Evolutionary conservation across 2,329 filamentous ascomycete genomes (phyloP), one percentile per base, ranked within the genome.

Genomic region (Pseudogymnoascus sp.): DNA sequence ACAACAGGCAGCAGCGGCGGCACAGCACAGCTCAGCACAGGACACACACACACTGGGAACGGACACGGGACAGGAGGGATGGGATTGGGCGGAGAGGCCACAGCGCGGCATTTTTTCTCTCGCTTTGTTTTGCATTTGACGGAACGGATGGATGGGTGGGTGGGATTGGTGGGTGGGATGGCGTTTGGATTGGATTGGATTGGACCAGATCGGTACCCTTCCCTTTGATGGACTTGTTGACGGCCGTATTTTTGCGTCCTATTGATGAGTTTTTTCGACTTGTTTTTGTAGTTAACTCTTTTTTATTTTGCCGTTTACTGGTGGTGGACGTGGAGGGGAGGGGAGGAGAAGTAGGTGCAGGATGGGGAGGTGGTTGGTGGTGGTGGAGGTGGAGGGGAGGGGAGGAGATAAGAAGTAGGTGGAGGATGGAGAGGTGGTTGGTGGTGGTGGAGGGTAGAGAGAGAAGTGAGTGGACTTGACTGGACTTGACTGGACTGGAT

Each of bases 191-290:
- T 45, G 41, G 19, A 25, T 57, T 57, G 48, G 48, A 57, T 57
- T 57, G 48, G 48, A 57, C 48, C 48, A 57, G 48, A 57, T 57
- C 13, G 48, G 48, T 57, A 31, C 25, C 45, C 23, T 57, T 57
- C 48, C 48, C n/a, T 57, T 57, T 57, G 48, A 57, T 57, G 25
- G 34, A 57, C 25, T 57, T 34, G 31, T 57, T 57, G 14, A 45
- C 48, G 48, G 48, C 48, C 48, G 48, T 57, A 25, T 57, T 57
- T 31, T 57, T 34, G 48, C 48, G 48, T 57, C 48, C n/a, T 57
- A 57, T 57, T 57, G 48, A 57, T 57, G 25, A 57, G 48, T 57
- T 57, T 57, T 54, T 57, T 34, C n/a, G 48, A 57, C 48, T 34
- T 57, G 25, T 57, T 57, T 57, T 57, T 57, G 48, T 57, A 57